phyloP scores from a whole-genome alignment of 192 early-diverging fungal genomes.

The Lunasporangiospora selenospora region DNA sequence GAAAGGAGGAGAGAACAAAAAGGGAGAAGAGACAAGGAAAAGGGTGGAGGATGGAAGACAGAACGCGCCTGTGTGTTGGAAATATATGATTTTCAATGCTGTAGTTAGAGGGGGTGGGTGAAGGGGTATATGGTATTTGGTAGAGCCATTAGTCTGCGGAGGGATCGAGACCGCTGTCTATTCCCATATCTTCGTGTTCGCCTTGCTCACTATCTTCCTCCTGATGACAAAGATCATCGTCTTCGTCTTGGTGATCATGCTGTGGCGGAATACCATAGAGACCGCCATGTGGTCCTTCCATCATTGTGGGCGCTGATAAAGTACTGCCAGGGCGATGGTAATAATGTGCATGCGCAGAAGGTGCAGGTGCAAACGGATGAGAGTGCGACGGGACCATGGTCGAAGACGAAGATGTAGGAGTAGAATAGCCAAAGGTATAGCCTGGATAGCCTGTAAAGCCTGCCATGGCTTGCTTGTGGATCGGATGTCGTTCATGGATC shows the following conservation, averaged over 20 bases:
- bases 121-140: background rate
- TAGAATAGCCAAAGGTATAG: background rate
- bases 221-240: background rate
- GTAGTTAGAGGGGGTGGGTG: too few species aligned
- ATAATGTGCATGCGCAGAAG: too few species aligned
- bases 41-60: background rate
- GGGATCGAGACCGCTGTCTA: background rate
- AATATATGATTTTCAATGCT: too few species aligned
- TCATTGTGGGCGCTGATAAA: too few species aligned
- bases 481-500: slow-evolving; percentile 8
- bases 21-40: background rate
- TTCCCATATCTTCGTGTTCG: background rate
- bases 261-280: too few species aligned
- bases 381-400: too few species aligned
- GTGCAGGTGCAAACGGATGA: too few species aligned
- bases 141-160: background rate
- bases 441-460: background rate
- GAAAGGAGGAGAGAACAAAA: slow-evolving; percentile 4
- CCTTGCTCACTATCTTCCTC: background rate
- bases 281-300: too few species aligned
- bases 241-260: too few species aligned
- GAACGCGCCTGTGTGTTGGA: too few species aligned
- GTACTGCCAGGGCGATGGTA: background rate
- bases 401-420: background rate
- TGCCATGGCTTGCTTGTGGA: slow-evolving; percentile 5